These are phyloP conservation scores for Nelumbo lutea DNA, from an alignment of 164 flowering plant genomes.

Conservation along the genomic window DNA sequence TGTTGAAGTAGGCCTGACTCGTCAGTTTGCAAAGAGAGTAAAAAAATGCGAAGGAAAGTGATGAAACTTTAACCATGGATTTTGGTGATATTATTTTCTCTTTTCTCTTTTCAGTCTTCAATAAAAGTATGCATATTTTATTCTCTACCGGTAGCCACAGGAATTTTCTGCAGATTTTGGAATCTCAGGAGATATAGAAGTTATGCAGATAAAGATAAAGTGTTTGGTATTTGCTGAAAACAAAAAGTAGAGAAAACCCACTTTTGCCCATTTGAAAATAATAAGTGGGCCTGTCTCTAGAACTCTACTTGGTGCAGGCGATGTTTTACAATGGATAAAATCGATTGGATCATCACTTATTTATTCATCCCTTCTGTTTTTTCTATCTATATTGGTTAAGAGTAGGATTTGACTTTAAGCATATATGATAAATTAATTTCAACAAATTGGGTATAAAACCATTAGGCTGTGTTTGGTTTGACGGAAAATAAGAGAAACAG, in stretches of 20 bases:
- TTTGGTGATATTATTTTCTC: background rate
- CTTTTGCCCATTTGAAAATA: constrained; percentile 19
- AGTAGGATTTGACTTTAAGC: constrained; percentile 34
- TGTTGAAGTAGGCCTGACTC: constrained; percentile 11
- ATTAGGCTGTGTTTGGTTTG: constrained; percentile 8
- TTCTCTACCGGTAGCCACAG: constrained; percentile 15
- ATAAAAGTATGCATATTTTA: constrained; percentile 14
- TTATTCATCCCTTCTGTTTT: background rate
- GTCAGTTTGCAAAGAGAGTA: constrained; percentile 15
- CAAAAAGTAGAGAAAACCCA: constrained; percentile 25
- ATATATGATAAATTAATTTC: constrained; percentile 27
- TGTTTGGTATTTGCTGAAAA: constrained; percentile 24
- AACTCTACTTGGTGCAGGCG: constrained; percentile 1
- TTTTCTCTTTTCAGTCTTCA: constrained; percentile 11
- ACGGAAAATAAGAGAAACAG: too few relatives aligned
- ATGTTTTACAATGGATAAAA: background rate
- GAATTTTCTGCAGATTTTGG: constrained; percentile 17
- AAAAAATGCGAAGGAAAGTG: constrained; percentile 13
- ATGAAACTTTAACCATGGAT: constrained; percentile 9
- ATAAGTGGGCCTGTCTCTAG: constrained; percentile 26
- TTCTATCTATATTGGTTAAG: background rate
- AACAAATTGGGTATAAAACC: constrained; percentile 36
- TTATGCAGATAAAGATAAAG: constrained; percentile 34
- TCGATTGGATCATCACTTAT: background rate
- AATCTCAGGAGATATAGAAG: constrained; percentile 27